A percentile compares a stretch with the other conserved stretches of the same genome.
phyloP scores from a whole-genome alignment of 1,284 basidiomycete species.

The Rhodotorula sp. region DNA sequence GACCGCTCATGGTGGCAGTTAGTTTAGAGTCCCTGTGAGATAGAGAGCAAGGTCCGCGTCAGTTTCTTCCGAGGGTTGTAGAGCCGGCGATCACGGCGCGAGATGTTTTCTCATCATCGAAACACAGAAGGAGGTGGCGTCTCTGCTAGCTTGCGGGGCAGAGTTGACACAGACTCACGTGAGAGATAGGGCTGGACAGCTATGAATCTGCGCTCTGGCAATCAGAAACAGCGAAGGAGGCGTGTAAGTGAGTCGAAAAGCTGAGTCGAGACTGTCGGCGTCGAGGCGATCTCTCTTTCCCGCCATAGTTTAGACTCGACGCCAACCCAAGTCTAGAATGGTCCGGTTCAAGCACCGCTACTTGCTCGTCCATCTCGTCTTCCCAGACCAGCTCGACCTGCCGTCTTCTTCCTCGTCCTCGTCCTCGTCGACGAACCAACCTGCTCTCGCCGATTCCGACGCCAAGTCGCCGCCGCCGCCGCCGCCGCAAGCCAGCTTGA shows the following conservation, averaged over 20 bases:
- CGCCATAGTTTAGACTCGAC: background rate
- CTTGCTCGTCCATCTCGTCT: slow-evolving; percentile 43
- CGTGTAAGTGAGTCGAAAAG: background rate
- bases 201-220: too few relatives aligned
- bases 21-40: background rate
- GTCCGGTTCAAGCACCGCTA: slow-evolving; percentile 44
- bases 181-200: too few relatives aligned
- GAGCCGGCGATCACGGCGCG: too few relatives aligned
- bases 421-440: background rate
- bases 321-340: slow-evolving; percentile 15
- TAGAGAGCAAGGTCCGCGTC: background rate
- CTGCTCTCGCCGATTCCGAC: background rate
- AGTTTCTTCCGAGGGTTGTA: too few relatives aligned
- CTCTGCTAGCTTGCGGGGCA: too few relatives aligned
- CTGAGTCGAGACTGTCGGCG: background rate
- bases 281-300: background rate
- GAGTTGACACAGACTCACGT: too few relatives aligned
- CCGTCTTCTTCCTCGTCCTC: background rate
- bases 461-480: background rate
- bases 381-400: slow-evolving; percentile 20
- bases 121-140: too few relatives aligned
- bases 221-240: too few relatives aligned
- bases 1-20: slow-evolving; percentile 30
- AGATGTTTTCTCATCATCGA: too few relatives aligned
- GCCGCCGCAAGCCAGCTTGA: slow-evolving; percentile 10